Evolutionary conservation across 2,329 filamentous ascomycete genomes (phyloP).

Genomic region (Elsinoe fawcettii): DNA sequence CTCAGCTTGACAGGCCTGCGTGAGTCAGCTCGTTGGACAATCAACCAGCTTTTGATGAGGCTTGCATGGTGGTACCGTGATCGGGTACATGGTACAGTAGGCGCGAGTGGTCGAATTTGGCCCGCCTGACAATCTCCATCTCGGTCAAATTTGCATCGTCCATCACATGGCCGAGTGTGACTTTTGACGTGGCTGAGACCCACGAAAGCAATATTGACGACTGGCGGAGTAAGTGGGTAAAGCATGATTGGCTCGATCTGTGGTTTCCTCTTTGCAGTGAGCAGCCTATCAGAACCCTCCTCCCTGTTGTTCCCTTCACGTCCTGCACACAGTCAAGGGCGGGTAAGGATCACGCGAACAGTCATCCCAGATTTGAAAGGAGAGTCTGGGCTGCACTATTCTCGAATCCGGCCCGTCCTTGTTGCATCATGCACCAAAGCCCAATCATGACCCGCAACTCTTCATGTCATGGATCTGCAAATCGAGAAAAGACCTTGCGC

Average conservation of each 20-base stretch:
- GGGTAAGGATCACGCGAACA: conserved; percentile 16
- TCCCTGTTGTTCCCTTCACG: not conserved
- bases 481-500: not conserved
- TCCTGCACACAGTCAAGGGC: conserved; percentile 4
- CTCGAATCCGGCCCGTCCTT: conserved; percentile 9
- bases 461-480: conserved; percentile 10
- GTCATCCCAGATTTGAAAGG: conserved; percentile 4
- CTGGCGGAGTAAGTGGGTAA: not conserved
- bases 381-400: conserved; percentile 12
- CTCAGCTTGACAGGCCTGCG: conserved; percentile 11
- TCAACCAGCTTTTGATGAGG: not conserved
- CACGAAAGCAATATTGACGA: conserved; percentile 5
- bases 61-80: not conserved
- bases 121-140: conserved; percentile 10
- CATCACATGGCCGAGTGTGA: conserved; percentile 1
- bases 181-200: conserved; percentile 13
- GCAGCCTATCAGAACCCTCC: conserved; percentile 11
- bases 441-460: not conserved
- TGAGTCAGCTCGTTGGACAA: conserved; percentile 9
- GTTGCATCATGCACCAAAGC: conserved; percentile 12
- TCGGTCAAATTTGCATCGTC: conserved; percentile 6
- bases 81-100: not conserved
- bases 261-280: not conserved
- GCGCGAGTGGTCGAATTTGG: not conserved
- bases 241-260: conserved; percentile 12